phyloP scores from a whole-genome alignment of 306 rosid species.

The Geum urbanum region DNA sequence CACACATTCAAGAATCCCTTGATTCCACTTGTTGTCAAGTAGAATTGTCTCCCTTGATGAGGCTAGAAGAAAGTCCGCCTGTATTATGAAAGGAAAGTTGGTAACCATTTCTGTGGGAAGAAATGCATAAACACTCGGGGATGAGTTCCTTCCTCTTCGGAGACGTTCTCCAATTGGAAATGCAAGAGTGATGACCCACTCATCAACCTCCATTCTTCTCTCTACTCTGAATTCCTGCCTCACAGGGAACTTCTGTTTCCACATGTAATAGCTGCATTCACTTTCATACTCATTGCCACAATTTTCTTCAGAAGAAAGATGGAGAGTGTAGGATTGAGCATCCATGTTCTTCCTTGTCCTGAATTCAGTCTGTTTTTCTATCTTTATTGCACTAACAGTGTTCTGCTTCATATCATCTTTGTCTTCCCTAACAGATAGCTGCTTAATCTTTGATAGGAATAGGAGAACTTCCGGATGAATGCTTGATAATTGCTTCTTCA shows the following conservation, averaged over 20 bases:
- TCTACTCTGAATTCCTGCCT: conserved; percentile 15
- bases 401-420: not conserved
- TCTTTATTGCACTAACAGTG: conserved; percentile 14
- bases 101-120: conserved; percentile 19
- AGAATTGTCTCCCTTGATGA: conserved; percentile 27
- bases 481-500: conserved; percentile 10
- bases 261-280: conserved; percentile 31
- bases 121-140: conserved; percentile 18
- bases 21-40: conserved; percentile 20
- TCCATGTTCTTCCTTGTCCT: conserved; percentile 28
- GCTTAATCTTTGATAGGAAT: conserved; percentile 22
- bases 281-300: conserved; percentile 11
- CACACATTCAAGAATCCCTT: conserved; percentile 24
- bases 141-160: conserved; percentile 3
- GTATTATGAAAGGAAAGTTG: conserved; percentile 22
- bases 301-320: conserved; percentile 20
- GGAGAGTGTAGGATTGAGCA: conserved; percentile 10
- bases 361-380: conserved; percentile 12
- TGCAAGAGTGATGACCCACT: conserved; percentile 26
- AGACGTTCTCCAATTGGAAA: conserved; percentile 25
- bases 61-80: conserved; percentile 28
- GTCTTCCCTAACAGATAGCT: conserved; percentile 4
- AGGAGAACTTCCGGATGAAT: conserved; percentile 28
- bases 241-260: conserved; percentile 25
- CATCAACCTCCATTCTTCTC: conserved; percentile 17